Conservation (phyloP, 768 basidiomycete genomes). For the Termitomyces sp. region DNA sequence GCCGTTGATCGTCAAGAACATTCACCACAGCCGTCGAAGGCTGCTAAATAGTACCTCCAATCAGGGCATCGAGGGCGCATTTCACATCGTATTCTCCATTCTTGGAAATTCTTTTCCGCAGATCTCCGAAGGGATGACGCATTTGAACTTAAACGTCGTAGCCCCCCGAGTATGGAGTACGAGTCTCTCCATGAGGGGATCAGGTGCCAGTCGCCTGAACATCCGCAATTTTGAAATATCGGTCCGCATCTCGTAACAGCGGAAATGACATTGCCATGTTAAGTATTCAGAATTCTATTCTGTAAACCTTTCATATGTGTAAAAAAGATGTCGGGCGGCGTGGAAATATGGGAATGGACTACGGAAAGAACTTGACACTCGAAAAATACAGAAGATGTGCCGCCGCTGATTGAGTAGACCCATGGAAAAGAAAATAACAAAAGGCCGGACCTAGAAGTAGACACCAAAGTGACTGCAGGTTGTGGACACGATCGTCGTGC, state of each 20-base stretch:
- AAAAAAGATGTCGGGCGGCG: background rate
- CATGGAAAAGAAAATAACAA: background rate
- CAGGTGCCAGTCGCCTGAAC: background rate
- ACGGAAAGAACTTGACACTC: background rate
- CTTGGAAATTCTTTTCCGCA: background rate
- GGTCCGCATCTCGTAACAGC: background rate
- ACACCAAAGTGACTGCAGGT: background rate
- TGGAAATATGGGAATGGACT: background rate
- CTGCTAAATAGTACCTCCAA: background rate
- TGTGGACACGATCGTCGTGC: background rate
- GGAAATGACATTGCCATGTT: background rate
- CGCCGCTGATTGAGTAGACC: background rate
- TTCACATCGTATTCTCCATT: background rate
- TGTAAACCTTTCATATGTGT: background rate
- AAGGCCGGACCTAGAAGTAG: background rate
- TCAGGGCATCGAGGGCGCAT: background rate
- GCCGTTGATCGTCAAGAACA: background rate
- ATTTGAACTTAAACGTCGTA: conserved; percentile 6
- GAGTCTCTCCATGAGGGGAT: background rate
- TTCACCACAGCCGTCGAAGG: background rate
- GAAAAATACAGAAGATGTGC: background rate
- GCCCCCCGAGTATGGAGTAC: background rate
- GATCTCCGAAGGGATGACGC: conserved; percentile 9
- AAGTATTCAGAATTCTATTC: background rate
- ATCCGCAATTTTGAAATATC: background rate